Evolutionary conservation across 805 yeast genomes (phyloP).

Genomic region (Schwanniomyces pseudopolymorphus): DNA sequence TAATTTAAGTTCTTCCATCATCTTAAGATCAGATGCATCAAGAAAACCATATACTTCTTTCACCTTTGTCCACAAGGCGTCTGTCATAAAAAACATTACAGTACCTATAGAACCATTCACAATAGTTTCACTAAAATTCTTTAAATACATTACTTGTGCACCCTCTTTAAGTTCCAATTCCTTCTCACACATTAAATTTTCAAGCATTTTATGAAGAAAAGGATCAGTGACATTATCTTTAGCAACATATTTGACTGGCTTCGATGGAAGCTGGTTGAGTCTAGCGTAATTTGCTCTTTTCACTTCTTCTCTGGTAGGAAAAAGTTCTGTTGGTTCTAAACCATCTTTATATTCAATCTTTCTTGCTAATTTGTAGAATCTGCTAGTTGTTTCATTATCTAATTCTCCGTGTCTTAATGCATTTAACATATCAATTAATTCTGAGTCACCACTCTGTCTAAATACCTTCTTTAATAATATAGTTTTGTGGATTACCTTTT

Average conservation of each 20-base stretch:
- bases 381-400: constrained; percentile 43
- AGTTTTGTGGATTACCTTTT: constrained; percentile 57
- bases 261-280: constrained; percentile 45
- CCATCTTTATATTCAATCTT: constrained; percentile 65
- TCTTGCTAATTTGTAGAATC: constrained; percentile 58
- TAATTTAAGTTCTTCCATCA: constrained; percentile 23
- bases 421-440: constrained; percentile 76
- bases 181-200: constrained; percentile 71
- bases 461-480: constrained; percentile 77
- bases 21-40: constrained; percentile 13
- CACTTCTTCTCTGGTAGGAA: constrained; percentile 84
- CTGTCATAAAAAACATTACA: constrained; percentile 54
- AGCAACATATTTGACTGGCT: constrained; percentile 41
- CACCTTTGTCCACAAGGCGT: constrained; percentile 21
- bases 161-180: constrained; percentile 66
- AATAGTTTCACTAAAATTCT: constrained; percentile 69
- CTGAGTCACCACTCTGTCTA: constrained; percentile 80
- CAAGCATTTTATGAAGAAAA: constrained; percentile 35
- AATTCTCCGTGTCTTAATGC: constrained; percentile 74
- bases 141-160: constrained; percentile 93
- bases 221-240: constrained; percentile 28
- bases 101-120: constrained; percentile 93
- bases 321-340: constrained; percentile 84
- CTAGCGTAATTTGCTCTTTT: constrained; percentile 62
- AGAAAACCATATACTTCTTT: constrained; percentile 19